These are phyloP conservation scores for Ogataea hybrid DNA, from an alignment of 1,139 yeast species.

Conservation along the genomic window DNA sequence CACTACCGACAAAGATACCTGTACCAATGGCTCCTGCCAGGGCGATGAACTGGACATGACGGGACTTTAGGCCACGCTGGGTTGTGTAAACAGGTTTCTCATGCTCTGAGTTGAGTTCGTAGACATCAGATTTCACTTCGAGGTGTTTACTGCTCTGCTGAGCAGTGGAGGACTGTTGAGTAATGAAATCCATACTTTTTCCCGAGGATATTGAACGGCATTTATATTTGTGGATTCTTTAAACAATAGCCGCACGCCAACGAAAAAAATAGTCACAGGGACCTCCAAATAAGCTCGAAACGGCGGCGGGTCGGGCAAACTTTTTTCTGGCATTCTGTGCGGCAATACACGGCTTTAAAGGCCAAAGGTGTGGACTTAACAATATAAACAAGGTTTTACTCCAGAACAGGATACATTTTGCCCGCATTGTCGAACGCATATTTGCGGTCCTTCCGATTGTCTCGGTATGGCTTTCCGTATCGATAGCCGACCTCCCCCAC, in stretches of 20 bases:
- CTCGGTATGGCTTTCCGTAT: conserved; percentile 90
- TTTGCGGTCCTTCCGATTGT: conserved; percentile 80
- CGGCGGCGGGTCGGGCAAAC: neutral
- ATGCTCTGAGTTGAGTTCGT: conserved; percentile 8
- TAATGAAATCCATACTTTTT: neutral
- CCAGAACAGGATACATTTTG: conserved; percentile 45
- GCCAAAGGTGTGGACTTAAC: neutral
- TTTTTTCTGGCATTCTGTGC: no score
- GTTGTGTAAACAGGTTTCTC: conserved; percentile 8
- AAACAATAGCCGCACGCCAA: neutral
- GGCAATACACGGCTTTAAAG: no score
- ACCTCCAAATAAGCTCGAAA: neutral
- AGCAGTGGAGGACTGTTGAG: neutral
- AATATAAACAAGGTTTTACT: conserved; percentile 12
- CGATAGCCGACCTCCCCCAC: conserved; percentile 88
- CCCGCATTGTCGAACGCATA: conserved; percentile 76
- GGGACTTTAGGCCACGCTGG: conserved; percentile 25
- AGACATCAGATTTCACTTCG: conserved; percentile 4
- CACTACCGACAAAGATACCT: conserved; percentile 64
- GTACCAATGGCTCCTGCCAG: conserved; percentile 88
- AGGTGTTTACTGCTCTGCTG: neutral
- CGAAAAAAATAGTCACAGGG: neutral
- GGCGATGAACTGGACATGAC: conserved; percentile 72
- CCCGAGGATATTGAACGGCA: conserved; percentile 1
- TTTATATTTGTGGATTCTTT: neutral